Evolutionary conservation across 2,329 filamentous ascomycete species (phyloP).

Genomic region (Cladosporium phlei): DNA sequence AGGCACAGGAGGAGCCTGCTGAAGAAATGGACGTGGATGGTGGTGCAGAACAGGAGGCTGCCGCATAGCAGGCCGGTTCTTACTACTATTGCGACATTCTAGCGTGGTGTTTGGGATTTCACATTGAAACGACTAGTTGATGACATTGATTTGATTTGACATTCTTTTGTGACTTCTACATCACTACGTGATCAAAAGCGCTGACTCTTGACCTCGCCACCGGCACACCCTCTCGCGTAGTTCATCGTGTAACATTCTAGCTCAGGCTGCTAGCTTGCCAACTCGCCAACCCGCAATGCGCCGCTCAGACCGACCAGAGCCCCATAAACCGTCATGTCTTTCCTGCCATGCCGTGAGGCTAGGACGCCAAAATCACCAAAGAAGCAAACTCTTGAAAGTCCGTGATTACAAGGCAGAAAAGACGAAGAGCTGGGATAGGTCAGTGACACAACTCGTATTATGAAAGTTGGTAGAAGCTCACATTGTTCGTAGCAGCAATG

Average conservation of each 20-base stretch:
- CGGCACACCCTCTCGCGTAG: not conserved
- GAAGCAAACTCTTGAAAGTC: not conserved
- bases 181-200: conserved; percentile 7
- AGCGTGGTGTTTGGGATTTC: conserved; percentile 9
- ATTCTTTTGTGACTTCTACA: conserved; percentile 13
- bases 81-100: conserved; percentile 3
- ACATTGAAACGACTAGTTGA: not conserved
- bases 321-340: conserved; percentile 1
- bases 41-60: conserved; percentile 4
- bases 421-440: conserved; percentile 47
- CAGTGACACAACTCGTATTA: conserved; percentile 11
- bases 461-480: conserved; percentile 48
- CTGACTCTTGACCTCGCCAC: conserved; percentile 1
- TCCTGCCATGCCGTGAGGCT: conserved; percentile 10
- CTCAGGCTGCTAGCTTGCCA: conserved; percentile 11
- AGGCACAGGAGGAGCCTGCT: conserved; percentile 25
- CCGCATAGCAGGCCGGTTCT: not conserved
- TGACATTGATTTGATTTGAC: conserved; percentile 5
- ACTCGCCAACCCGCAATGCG: conserved; percentile 11
- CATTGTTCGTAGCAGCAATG: conserved; percentile 98
- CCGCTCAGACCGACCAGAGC: not conserved
- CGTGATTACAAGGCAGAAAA: conserved; percentile 48
- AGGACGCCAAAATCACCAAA: conserved; percentile 12
- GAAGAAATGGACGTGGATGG: conserved; percentile 20
- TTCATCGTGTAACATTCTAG: conserved; percentile 11